Evolutionary conservation across 2,329 filamentous ascomycete species (phyloP), one percentile per base, ranked within the genome.

Genomic region (Purpureocillium lavendulum): DNA sequence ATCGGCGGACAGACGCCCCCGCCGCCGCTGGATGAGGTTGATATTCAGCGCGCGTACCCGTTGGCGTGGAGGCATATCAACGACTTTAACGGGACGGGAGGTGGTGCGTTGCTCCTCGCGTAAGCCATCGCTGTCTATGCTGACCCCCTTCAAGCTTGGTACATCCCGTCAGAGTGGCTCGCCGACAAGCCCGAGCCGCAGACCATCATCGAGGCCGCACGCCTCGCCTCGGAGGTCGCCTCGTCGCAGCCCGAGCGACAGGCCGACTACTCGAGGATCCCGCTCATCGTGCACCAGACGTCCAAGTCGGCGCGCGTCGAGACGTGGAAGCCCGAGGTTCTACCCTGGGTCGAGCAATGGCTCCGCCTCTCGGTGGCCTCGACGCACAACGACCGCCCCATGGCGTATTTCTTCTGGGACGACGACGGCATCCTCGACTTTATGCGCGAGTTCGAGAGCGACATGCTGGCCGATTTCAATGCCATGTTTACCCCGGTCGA

Each of bases 331-430:
- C 30, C 40, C 17, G 34, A 45, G 8, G 30, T 52, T 5, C 36
- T 53, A 4, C 38, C 39, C 10, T 53, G 46, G 34, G 39, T 53
- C 16, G 49, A 53, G 40, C 41, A 41, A 34, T 53, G 50, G 49
- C 46, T 53, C 16, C 35, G 29, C 11, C 43, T 45, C 34, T 34
- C 46, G 16, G 28, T 45, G 2, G 30, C 21, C 21, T 26, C 41
- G 17, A 24, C 40, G 16, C 36, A 43, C 9, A 37, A 29, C 7
- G 39, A 21, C 24, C 33, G 39, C 8, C 36, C 45, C 26, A 53
- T 53, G 49, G 48, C 50, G 12, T 53, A 53, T 28, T 49, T 53
- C 28, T 48, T 51, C 38, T 53, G 50, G 50, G 40, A 44, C 9
- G 46, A 53, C 24, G 37, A 44, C 1, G 50, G 50, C 2, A 48